These are phyloP conservation scores for Heritiera fomes DNA, from an alignment of 345 rosid species.

Conservation along the genomic window DNA sequence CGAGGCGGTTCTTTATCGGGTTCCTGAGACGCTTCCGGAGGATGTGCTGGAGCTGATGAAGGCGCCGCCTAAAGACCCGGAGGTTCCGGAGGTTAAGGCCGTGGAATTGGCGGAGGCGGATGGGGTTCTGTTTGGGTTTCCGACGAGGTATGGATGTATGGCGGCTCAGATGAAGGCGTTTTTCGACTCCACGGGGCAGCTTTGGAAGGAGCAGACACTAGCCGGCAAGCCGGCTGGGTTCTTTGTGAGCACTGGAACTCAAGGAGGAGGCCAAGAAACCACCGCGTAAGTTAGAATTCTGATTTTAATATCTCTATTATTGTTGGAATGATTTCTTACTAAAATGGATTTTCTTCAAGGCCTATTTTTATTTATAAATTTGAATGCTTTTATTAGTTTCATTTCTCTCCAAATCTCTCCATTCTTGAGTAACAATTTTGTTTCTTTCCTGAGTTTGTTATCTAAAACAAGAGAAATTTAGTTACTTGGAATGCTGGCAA, in stretches of 20 bases:
- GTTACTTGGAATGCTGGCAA: too few species aligned
- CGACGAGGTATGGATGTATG: conserved; percentile 79
- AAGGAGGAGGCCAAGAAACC: conserved; percentile 92
- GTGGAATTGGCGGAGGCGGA: conserved; percentile 57
- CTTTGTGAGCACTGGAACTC: conserved; percentile 76
- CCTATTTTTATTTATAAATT: neutral
- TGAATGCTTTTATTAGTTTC: neutral
- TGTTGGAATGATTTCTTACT: neutral
- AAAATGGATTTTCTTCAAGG: too few species aligned
- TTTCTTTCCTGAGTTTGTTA: neutral
- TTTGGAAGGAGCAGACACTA: conserved; percentile 70
- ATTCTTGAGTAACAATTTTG: neutral
- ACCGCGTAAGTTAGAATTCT: conserved; percentile 53
- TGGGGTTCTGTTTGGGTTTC: conserved; percentile 69
- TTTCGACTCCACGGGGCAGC: conserved; percentile 57
- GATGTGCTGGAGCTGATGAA: conserved; percentile 62
- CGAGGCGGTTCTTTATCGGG: conserved; percentile 54
- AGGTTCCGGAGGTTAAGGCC: conserved; percentile 53
- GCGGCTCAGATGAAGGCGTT: conserved; percentile 85
- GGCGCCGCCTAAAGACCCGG: conserved; percentile 46
- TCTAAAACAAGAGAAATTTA: too few species aligned
- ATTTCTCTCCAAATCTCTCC: neutral
- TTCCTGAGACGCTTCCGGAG: conserved; percentile 58
- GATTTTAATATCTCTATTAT: neutral
- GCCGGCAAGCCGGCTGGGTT: conserved; percentile 86